These are phyloP conservation scores for Plasmopara halstedii DNA, from an alignment of 352 stramenopile genomes.

Conservation along the genomic window DNA sequence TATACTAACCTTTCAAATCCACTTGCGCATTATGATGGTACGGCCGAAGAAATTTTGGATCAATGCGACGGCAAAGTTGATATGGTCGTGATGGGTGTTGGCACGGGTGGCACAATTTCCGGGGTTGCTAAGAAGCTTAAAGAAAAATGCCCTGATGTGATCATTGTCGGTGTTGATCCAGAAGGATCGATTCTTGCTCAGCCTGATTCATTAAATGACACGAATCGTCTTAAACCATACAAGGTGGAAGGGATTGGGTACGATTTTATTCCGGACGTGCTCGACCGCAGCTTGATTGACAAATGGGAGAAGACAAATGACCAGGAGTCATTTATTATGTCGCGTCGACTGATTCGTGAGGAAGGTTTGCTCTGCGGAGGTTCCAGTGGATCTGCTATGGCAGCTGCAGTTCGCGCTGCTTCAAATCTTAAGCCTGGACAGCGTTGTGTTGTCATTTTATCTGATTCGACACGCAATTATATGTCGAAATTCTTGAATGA, in stretches of 20 bases:
- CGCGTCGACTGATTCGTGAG: constrained; percentile 89
- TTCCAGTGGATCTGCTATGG: constrained; percentile 86
- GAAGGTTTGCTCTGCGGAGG: constrained; percentile 93
- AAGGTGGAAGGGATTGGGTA: constrained; percentile 96
- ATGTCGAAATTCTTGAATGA: constrained; percentile 96
- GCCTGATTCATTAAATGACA: constrained; percentile 89
- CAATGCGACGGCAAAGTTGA: constrained; percentile 91
- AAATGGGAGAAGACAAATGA: constrained; percentile 94
- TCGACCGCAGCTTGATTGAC: constrained; percentile 89
- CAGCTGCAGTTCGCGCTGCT: constrained; percentile 74
- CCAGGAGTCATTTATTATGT: constrained; percentile 92
- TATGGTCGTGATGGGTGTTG: constrained; percentile 91
- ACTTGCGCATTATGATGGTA: constrained; percentile 92
- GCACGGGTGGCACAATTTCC: constrained; percentile 93
- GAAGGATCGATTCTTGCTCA: constrained; percentile 90
- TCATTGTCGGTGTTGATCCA: constrained; percentile 86
- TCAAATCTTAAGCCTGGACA: constrained; percentile 76
- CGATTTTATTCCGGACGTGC: constrained; percentile 94
- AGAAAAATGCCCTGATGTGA: constrained; percentile 78
- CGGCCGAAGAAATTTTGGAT: constrained; percentile 90
- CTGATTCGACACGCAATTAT: constrained; percentile 95
- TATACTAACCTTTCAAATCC: constrained; percentile 95
- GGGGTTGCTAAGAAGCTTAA: constrained; percentile 92
- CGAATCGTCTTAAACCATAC: constrained; percentile 82
- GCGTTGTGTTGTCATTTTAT: constrained; percentile 91